Percentiles rank a stretch among this genome's conserved stretches.
Evolutionary conservation across 1,284 basidiomycete species (phyloP).

Genomic region (Spongiforma sp.): DNA sequence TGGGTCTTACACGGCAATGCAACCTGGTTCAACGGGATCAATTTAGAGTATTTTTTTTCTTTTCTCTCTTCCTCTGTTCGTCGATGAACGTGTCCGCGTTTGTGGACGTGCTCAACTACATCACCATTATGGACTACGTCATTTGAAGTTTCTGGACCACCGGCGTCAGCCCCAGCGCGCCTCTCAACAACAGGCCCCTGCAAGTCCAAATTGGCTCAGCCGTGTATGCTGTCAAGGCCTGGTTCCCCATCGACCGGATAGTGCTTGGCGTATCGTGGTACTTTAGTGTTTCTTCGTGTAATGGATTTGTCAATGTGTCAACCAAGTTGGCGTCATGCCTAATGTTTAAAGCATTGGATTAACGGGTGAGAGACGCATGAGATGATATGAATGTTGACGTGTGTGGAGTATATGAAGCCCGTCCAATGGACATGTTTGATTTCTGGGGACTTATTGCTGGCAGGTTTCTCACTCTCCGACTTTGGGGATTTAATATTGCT

Average conservation of each 20-base stretch:
- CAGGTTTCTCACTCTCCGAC: no score
- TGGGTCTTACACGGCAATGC: conserved; percentile 48
- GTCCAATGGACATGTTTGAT: no score
- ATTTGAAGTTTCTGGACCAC: conserved; percentile 61
- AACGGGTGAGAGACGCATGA: conserved; percentile 51
- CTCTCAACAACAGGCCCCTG: conserved; percentile 59
- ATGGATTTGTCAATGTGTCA: conserved; percentile 34
- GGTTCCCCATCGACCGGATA: conserved; percentile 66
- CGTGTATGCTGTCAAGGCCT: conserved; percentile 59
- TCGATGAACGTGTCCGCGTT: no score
- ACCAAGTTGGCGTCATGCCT: conserved; percentile 38
- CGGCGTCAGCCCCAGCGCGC: conserved; percentile 67
- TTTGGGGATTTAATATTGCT: no score
- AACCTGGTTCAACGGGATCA: conserved; percentile 24
- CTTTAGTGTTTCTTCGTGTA: conserved; percentile 40
- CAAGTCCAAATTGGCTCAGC: conserved; percentile 66
- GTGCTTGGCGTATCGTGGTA: conserved; percentile 70
- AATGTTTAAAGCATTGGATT: conserved; percentile 41
- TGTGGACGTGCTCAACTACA: conserved; percentile 75
- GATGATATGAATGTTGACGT: conserved; percentile 41
- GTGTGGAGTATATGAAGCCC: conserved; percentile 45
- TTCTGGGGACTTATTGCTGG: no score
- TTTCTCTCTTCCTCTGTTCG: conserved; percentile 58
- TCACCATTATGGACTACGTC: conserved; percentile 80
- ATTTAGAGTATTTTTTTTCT: conserved; percentile 25